Percentiles rank a stretch among this genome's conserved stretches.
Evolutionary conservation across 208 protist species (phyloP).

Genomic region (Endotrypanum monterogeii): DNA sequence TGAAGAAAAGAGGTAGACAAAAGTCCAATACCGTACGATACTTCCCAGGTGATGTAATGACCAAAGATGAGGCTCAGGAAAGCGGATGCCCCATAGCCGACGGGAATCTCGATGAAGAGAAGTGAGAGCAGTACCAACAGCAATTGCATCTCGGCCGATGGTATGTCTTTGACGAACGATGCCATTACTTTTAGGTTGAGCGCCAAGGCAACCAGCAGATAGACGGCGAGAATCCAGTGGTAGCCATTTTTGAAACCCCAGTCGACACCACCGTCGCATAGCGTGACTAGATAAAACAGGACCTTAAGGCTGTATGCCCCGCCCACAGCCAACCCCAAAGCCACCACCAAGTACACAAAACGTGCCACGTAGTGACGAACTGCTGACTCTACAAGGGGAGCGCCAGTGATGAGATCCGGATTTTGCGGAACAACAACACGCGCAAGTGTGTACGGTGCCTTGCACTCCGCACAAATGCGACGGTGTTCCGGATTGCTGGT

Average conservation of each 20-base stretch:
- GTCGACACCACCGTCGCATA: slow-evolving; percentile 15
- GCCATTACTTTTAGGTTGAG: slow-evolving; percentile 29
- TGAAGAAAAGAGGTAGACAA: slow-evolving; percentile 14
- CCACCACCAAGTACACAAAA: background rate
- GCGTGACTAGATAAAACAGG: slow-evolving; percentile 10
- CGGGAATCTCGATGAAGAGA: slow-evolving; percentile 24
- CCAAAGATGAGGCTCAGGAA: slow-evolving; percentile 29
- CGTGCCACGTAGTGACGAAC: slow-evolving; percentile 23
- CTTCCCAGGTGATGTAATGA: slow-evolving; percentile 27
- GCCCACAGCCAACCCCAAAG: slow-evolving; percentile 7
- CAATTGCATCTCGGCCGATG: slow-evolving; percentile 21
- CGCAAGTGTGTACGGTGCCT: slow-evolving; percentile 31
- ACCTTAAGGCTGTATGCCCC: slow-evolving; percentile 25
- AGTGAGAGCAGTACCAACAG: slow-evolving; percentile 28
- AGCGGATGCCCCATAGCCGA: slow-evolving; percentile 22
- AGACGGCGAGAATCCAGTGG: slow-evolving; percentile 25
- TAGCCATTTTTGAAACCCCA: slow-evolving; percentile 27
- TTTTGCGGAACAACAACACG: slow-evolving; percentile 25
- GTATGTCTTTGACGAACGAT: slow-evolving; percentile 22
- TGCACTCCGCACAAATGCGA: slow-evolving; percentile 35
- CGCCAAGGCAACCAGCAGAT: slow-evolving; percentile 21
- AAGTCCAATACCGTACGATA: slow-evolving; percentile 28
- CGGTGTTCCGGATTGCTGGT: slow-evolving; percentile 33
- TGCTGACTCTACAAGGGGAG: slow-evolving; percentile 27
- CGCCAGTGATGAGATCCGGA: slow-evolving; percentile 20